phyloP scores from a whole-genome alignment of 345 rosid genomes.

The Melaleuca alternifolia region DNA sequence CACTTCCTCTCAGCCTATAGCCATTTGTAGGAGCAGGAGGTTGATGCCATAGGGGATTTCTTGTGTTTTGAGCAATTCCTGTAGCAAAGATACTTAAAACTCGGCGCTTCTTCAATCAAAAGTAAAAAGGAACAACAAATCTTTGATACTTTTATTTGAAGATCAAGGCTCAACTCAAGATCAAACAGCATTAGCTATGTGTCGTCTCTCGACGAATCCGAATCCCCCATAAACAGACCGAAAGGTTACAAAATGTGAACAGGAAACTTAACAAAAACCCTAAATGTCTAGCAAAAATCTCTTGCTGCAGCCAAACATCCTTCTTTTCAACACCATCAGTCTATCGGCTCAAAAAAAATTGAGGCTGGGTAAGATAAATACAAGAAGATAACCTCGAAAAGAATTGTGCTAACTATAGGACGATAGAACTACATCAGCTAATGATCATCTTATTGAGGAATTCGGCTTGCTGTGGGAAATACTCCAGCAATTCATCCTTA shows the following conservation, averaged over 20 bases:
- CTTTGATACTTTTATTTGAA: neutral
- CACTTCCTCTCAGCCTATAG: neutral
- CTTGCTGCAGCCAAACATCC: neutral
- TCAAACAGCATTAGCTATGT: neutral
- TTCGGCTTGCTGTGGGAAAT: conserved; percentile 71
- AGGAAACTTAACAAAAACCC: neutral
- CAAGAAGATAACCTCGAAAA: neutral
- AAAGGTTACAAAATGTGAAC: neutral
- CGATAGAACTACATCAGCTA: conserved; percentile 26
- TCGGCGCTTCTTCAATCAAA: neutral
- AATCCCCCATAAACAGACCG: neutral
- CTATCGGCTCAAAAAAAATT: neutral
- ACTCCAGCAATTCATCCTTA: conserved; percentile 79
- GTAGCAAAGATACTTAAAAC: neutral
- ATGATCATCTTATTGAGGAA: conserved; percentile 79
- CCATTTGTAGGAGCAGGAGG: neutral
- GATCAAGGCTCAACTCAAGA: neutral
- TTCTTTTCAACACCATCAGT: neutral
- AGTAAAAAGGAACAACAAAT: neutral
- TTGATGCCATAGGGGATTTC: neutral
- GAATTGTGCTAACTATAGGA: neutral
- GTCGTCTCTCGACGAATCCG: neutral
- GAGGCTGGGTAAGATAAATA: neutral
- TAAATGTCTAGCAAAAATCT: neutral
- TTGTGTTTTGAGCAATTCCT: neutral